Conservation (phyloP, 2,329 filamentous ascomycete genomes). For the Arthrobotrys musiformis region DNA sequence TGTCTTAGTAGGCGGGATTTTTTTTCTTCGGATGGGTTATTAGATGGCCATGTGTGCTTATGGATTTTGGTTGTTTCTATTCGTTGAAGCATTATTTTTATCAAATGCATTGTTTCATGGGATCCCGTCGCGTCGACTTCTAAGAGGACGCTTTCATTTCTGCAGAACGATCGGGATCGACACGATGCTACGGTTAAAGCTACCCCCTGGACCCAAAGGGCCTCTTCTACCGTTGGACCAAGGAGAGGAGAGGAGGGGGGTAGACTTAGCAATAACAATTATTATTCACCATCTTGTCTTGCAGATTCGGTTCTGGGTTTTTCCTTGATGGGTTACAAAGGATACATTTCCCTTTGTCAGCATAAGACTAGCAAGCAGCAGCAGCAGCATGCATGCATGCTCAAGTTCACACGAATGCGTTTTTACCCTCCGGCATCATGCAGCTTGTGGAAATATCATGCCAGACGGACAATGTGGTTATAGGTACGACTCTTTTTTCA, state of each 20-base stretch:
- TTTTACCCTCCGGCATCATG: slow-evolving; percentile 33
- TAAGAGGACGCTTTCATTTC: slow-evolving; percentile 28
- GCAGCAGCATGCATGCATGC: slow-evolving; percentile 5
- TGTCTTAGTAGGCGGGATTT: slow-evolving; percentile 11
- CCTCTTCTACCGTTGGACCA: neutral
- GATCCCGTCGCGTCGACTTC: neutral
- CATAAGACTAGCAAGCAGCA: slow-evolving; percentile 31
- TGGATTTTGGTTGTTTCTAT: neutral
- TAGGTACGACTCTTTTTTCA: neutral
- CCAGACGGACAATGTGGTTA: neutral
- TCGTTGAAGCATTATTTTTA: slow-evolving; percentile 3
- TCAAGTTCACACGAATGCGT: slow-evolving; percentile 4
- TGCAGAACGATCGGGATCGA: slow-evolving; percentile 29
- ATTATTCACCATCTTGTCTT: neutral
- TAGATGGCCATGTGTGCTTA: slow-evolving; percentile 6
- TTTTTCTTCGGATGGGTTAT: neutral
- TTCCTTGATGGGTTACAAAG: slow-evolving; percentile 2
- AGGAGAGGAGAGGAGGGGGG: neutral
- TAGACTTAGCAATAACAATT: slow-evolving; percentile 19
- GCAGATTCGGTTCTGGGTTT: neutral
- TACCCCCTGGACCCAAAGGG: neutral
- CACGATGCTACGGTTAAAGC: slow-evolving; percentile 19
- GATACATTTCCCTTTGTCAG: slow-evolving; percentile 18
- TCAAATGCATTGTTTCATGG: too few species aligned
- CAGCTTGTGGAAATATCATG: slow-evolving; percentile 38